Evolutionary conservation across 257 asterid species (phyloP).

Genomic region (Rauvolfia tetraphylla): DNA sequence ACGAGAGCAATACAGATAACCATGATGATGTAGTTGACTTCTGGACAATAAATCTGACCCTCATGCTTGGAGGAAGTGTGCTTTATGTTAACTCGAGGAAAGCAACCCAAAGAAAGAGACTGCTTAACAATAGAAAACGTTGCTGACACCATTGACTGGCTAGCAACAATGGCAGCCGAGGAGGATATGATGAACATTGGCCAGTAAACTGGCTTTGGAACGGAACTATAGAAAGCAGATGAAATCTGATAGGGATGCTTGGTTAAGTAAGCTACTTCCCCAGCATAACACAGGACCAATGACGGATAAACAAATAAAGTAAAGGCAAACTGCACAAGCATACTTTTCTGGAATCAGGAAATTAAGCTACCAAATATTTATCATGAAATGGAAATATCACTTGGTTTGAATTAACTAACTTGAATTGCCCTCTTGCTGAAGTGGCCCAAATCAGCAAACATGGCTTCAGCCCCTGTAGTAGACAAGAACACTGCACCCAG

Average conservation of each 20-base stretch:
- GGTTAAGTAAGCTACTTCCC: conserved; percentile 22
- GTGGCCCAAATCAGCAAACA: conserved; percentile 37
- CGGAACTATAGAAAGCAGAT: conserved; percentile 13
- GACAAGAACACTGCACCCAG: conserved; percentile 31
- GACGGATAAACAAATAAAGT: conserved; percentile 22
- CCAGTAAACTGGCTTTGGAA: conserved; percentile 61
- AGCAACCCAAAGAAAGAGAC: conserved; percentile 66
- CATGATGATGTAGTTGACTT: conserved; percentile 75
- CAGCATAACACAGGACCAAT: conserved; percentile 11
- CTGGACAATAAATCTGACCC: conserved; percentile 77
- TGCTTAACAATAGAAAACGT: conserved; percentile 75
- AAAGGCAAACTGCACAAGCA: conserved; percentile 22
- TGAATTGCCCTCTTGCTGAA: conserved; percentile 30
- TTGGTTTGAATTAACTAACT: background rate
- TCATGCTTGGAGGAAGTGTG: conserved; percentile 70
- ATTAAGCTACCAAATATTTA: background rate
- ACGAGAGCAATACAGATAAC: conserved; percentile 64
- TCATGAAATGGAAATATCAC: background rate
- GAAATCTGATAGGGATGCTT: conserved; percentile 17
- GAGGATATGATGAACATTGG: conserved; percentile 66
- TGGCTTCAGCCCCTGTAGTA: conserved; percentile 31
- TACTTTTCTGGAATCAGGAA: background rate
- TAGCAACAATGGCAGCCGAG: conserved; percentile 65
- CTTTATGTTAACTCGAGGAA: conserved; percentile 72
- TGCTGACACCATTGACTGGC: conserved; percentile 74